A percentile compares a stretch with the other conserved stretches of the same genome.
Evolutionary conservation across 176 grass and related monocot genomes (phyloP).

Genomic region (Microstegium vimineum): DNA sequence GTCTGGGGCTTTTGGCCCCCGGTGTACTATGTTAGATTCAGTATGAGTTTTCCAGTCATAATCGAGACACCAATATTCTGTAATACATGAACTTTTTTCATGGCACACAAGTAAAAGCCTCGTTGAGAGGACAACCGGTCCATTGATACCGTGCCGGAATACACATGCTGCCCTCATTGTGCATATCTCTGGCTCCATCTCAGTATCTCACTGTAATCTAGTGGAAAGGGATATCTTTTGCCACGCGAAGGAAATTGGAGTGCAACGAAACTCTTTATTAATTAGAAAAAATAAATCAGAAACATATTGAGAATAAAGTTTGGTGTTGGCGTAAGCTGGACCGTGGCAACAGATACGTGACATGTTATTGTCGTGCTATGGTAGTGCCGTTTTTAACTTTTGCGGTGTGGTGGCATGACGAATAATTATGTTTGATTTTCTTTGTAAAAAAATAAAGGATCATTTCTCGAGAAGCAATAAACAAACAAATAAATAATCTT

Average conservation of each 20-base stretch:
- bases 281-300: neutral
- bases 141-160: neutral
- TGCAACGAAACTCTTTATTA: neutral
- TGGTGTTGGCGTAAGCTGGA: neutral
- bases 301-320: neutral
- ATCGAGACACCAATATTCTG: neutral
- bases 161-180: neutral
- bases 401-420: neutral
- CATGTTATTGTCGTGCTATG: neutral
- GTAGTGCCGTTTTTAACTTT: too few relatives aligned
- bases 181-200: neutral
- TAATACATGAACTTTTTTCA: too few relatives aligned
- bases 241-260: neutral
- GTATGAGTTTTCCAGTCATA: neutral
- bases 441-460: neutral
- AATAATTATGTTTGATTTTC: neutral
- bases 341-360: neutral
- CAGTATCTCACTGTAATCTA: neutral
- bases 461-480: neutral
- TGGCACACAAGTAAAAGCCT: too few relatives aligned
- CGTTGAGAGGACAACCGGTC: neutral
- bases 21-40: neutral
- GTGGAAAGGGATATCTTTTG: neutral
- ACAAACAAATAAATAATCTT: neutral
- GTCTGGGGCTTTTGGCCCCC: neutral